Conservation (phyloP, 148 eudicot species). For the Cornus florida region DNA sequence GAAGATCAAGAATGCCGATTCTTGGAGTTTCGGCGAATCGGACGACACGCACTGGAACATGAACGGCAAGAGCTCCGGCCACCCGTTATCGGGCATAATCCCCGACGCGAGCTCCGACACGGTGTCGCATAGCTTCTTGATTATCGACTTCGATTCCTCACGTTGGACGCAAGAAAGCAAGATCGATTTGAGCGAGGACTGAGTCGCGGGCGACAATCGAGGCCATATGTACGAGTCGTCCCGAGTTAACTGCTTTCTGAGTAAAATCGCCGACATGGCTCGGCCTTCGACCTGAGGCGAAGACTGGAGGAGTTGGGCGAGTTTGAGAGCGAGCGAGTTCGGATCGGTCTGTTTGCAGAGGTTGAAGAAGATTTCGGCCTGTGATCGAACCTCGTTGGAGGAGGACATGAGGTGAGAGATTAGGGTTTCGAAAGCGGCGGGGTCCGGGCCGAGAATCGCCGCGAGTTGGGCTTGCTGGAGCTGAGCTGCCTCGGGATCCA, state of each 20-base stretch:
- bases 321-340: conserved; percentile 61
- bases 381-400: conserved; percentile 71
- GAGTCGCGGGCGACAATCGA: conserved; percentile 50
- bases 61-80: conserved; percentile 83
- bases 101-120: conserved; percentile 78
- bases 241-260: conserved; percentile 68
- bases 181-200: conserved; percentile 51
- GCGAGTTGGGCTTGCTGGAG: conserved; percentile 64
- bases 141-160: conserved; percentile 58
- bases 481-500: conserved; percentile 49
- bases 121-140: conserved; percentile 79
- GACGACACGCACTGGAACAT: conserved; percentile 74
- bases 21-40: conserved; percentile 50
- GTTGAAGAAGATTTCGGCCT: conserved; percentile 71
- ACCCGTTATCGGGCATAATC: conserved; percentile 61
- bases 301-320: conserved; percentile 55
- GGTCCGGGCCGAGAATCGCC: conserved; percentile 67
- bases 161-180: conserved; percentile 55
- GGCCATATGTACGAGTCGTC: conserved; percentile 68
- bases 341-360: conserved; percentile 71
- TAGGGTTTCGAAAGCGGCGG: conserved; percentile 64
- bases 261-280: conserved; percentile 79
- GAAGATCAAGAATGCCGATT: conserved; percentile 73
- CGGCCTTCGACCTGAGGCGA: conserved; percentile 64
- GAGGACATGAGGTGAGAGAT: conserved; percentile 80